Evolutionary conservation across 345 rosid genomes (phyloP).

Genomic region (Punica granatum): DNA sequence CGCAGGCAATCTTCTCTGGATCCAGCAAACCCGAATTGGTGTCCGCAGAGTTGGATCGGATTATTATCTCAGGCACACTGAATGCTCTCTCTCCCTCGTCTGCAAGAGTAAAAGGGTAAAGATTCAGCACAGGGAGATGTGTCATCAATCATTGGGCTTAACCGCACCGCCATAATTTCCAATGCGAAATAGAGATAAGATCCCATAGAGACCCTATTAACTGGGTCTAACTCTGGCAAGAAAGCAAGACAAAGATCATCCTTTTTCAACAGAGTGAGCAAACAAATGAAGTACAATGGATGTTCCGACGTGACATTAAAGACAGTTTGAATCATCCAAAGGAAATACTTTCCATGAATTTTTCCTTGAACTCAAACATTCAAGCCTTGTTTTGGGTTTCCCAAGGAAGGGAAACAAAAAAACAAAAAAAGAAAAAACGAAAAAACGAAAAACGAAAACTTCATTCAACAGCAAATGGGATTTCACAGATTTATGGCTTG

Average conservation of each 20-base stretch:
- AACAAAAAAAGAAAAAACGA: too few species aligned
- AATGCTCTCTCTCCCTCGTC: slow-evolving; percentile 32
- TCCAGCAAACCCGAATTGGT: slow-evolving; percentile 25
- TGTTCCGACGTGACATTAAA: too few species aligned
- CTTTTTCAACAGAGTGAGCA: not conserved
- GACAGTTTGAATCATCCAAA: too few species aligned
- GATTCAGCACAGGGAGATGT: not conserved
- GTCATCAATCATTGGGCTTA: not conserved
- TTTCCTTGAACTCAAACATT: too few species aligned
- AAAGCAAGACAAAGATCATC: not conserved
- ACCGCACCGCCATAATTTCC: not conserved
- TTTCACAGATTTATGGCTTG: too few species aligned
- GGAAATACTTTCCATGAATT: too few species aligned
- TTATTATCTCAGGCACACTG: slow-evolving; percentile 36
- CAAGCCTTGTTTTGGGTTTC: too few species aligned
- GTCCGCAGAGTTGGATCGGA: slow-evolving; percentile 29
- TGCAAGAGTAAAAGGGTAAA: slow-evolving; percentile 13
- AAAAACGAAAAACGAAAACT: too few species aligned
- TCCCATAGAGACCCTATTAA: not conserved
- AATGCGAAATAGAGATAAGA: not conserved
- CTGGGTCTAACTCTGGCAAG: not conserved
- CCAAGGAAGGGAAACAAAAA: too few species aligned
- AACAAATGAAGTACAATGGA: not conserved
- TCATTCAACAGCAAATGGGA: too few species aligned
- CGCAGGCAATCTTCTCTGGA: slow-evolving; percentile 35